These are phyloP conservation scores for Rhizopogon vulgaris DNA, from an alignment of 768 basidiomycete species.

Conservation along the genomic window DNA sequence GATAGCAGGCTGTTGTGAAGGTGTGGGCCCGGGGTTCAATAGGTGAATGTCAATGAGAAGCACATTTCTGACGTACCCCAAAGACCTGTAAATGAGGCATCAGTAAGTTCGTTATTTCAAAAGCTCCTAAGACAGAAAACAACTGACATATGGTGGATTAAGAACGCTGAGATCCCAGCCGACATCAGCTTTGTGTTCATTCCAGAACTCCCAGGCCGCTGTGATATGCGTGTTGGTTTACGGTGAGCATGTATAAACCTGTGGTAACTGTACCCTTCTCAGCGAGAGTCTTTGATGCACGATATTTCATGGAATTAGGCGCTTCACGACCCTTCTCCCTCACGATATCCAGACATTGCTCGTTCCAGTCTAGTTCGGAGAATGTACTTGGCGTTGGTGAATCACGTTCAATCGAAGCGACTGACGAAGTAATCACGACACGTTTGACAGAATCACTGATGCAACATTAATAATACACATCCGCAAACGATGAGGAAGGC, in stretches of 20 bases:
- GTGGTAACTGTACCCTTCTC: conserved; percentile 40
- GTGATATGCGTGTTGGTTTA: background rate
- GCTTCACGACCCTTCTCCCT: conserved; percentile 43
- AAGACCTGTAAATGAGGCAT: conserved; percentile 15
- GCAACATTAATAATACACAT: background rate
- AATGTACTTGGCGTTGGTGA: conserved; percentile 25
- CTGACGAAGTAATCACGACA: conserved; percentile 63
- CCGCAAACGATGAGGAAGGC: background rate
- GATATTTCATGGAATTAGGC: conserved; percentile 35
- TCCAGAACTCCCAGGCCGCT: conserved; percentile 47
- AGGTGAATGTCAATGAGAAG: background rate
- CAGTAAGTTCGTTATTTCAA: background rate
- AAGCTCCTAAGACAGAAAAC: background rate
- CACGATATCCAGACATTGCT: conserved; percentile 31
- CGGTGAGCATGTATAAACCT: background rate
- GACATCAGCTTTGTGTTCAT: conserved; percentile 26
- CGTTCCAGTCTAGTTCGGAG: conserved; percentile 58
- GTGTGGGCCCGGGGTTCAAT: background rate
- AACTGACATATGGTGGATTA: conserved; percentile 33
- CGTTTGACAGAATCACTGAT: conserved; percentile 48
- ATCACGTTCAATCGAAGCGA: conserved; percentile 37
- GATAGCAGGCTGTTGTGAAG: conserved; percentile 32
- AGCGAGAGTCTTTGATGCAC: conserved; percentile 58
- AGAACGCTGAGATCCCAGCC: conserved; percentile 34
- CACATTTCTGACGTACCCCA: conserved; percentile 14